Percentiles rank a stretch among this genome's conserved stretches.
Conservation (phyloP, 2,329 filamentous ascomycete species). For the Arthroderma sp. region DNA sequence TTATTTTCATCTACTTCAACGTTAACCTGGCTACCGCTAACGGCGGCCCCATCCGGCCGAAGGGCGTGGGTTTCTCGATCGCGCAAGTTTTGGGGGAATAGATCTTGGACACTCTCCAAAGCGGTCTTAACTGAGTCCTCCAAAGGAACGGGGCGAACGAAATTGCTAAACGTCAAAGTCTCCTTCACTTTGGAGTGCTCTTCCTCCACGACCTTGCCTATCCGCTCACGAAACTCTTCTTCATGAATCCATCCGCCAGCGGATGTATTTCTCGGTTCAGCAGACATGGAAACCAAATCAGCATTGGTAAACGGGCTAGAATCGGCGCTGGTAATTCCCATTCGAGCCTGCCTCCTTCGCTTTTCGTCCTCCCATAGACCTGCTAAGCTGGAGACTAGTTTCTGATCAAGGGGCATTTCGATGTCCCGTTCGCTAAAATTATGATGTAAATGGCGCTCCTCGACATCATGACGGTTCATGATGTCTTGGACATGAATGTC, state of each 20-base stretch:
- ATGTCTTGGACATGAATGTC: conserved; percentile 86
- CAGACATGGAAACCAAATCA: conserved; percentile 77
- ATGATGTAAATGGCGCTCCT: conserved; percentile 68
- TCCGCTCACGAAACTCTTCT: conserved; percentile 58
- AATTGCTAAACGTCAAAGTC: conserved; percentile 44
- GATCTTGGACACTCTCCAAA: conserved; percentile 72
- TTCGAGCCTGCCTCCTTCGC: conserved; percentile 57
- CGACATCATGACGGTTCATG: conserved; percentile 62
- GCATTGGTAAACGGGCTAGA: conserved; percentile 71
- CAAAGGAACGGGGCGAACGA: conserved; percentile 42
- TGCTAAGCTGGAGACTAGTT: conserved; percentile 87
- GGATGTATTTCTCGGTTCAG: conserved; percentile 57
- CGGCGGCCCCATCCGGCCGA: conserved; percentile 1
- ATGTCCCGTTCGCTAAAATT: conserved; percentile 64
- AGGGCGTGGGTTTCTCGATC: conserved; percentile 34
- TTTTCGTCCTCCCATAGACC: conserved; percentile 87
- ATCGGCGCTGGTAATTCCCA: conserved; percentile 49
- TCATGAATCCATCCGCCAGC: conserved; percentile 89
- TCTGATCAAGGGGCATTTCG: conserved; percentile 54
- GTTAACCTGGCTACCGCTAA: background rate
- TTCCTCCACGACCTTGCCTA: conserved; percentile 48
- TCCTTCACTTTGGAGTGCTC: conserved; percentile 43
- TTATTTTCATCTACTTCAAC: conserved; percentile 53
- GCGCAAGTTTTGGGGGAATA: conserved; percentile 59
- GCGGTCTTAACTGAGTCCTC: conserved; percentile 57